Base-by-base conservation (phyloP, 139 green algal genomes). In the Picochlorum sp. region DNA sequence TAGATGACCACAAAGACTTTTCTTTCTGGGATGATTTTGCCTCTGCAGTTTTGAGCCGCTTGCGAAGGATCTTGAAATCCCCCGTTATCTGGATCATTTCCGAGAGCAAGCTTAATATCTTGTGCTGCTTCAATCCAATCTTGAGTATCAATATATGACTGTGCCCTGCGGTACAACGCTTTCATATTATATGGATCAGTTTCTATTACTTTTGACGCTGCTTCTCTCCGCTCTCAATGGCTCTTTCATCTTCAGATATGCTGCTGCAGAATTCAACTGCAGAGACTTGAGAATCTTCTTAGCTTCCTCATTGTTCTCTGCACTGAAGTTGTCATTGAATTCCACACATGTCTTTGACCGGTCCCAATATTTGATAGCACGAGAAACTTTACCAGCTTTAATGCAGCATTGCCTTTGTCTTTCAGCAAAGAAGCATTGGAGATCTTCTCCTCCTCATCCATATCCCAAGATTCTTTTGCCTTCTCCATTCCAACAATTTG, bases 381-480 rank as follows among this genome's bases (percentile, higher is more conserved):
- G 70, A 23, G 44, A 34, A 58, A 86, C 74, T 50, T 82, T 84
- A 41, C 87, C 86, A 3, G 73, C 80, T 84, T 97, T 96, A 82
- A 97, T 10, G 70, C 77, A 21, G 62, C 74, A 64, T 97, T 98
- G 60, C 92, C 92, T 62, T 83, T 83, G 21, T 93, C 91, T 83
- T 98, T 98, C 18, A 60, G 60, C n/a, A 57, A 58, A 6, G 56
- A 56, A 0, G 85, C 86, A 7, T 74, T 73, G 20, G 44, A 50
- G 56, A 97, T 61, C 86, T 97, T 98, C 66, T 98, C 92, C 15
- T 54, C 45, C 2, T 78, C 65, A 28, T 73, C 78, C 85, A 98
- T 92, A 58, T 95, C 88, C 79, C 81, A 98, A 14, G 72, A 77
- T 55, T 96, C 90, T 77, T 96, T 97, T n/a, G 85, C 76, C 57